Conservation (phyloP, 108 stramenopile genomes). For the Skeletonema marinoi region DNA sequence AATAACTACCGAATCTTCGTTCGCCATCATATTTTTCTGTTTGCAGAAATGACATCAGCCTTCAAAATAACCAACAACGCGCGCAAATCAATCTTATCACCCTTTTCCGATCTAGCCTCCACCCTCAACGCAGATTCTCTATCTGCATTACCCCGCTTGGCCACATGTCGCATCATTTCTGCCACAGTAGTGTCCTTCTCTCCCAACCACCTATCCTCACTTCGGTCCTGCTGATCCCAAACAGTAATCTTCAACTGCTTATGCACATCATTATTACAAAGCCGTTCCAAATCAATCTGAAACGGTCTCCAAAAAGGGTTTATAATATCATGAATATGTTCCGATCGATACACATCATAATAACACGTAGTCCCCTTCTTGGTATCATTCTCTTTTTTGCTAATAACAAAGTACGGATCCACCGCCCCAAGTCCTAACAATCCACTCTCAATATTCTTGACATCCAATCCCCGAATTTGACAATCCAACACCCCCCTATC, state of each 20-base stretch:
- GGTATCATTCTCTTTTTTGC: conserved; percentile 54
- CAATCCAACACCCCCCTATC: conserved; percentile 1
- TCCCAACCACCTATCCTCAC: conserved; percentile 57
- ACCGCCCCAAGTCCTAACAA: conserved; percentile 63
- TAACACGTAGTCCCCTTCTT: conserved; percentile 34
- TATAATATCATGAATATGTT: conserved; percentile 57
- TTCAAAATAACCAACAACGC: conserved; percentile 37
- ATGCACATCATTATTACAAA: conserved; percentile 51
- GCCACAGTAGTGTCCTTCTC: conserved; percentile 46
- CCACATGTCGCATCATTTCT: conserved; percentile 38
- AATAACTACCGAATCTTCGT: no score
- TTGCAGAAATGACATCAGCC: conserved; percentile 4
- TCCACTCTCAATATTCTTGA: conserved; percentile 69
- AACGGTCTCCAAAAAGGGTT: conserved; percentile 66
- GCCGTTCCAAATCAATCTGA: conserved; percentile 44
- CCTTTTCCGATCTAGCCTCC: not conserved
- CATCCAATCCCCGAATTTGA: conserved; percentile 60
- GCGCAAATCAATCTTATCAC: conserved; percentile 5
- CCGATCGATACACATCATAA: conserved; percentile 62
- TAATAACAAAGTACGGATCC: conserved; percentile 70
- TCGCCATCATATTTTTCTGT: no score
- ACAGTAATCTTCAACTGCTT: conserved; percentile 55
- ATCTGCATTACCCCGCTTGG: conserved; percentile 64
- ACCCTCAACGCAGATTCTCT: conserved; percentile 48
- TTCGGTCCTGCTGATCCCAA: conserved; percentile 53